A percentile compares a stretch with the other conserved stretches of the same genome.
phyloP scores from a whole-genome alignment of 2,329 filamentous ascomycete species.

The Ophiostoma tasmaniense region DNA sequence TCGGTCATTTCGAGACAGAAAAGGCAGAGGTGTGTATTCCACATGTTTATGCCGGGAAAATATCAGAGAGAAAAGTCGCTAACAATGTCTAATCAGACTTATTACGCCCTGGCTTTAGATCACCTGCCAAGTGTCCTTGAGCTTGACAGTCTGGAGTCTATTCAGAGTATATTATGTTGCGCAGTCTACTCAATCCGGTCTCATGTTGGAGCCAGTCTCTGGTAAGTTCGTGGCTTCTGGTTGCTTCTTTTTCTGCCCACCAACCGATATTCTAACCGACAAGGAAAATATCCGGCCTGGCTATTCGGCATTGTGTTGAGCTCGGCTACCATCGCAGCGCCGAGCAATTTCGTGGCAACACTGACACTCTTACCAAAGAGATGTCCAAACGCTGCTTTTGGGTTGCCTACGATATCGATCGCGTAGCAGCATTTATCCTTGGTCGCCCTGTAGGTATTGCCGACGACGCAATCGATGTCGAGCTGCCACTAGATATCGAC shows the following conservation, averaged over 20 bases:
- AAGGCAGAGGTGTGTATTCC: neutral
- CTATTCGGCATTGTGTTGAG: conserved; percentile 6
- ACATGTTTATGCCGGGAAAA: neutral
- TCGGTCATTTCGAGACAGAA: neutral
- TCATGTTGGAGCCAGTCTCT: conserved; percentile 1
- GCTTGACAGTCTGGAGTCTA: conserved; percentile 6
- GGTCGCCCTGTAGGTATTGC: conserved; percentile 24
- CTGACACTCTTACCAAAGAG: conserved; percentile 20
- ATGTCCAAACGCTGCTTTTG: conserved; percentile 26
- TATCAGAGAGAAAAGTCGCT: neutral
- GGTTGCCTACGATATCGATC: conserved; percentile 25
- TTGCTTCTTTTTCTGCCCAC: no score
- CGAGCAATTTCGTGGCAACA: conserved; percentile 1
- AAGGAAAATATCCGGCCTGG: conserved; percentile 5
- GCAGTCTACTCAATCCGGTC: conserved; percentile 9
- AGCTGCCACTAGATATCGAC: conserved; percentile 24
- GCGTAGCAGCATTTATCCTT: conserved; percentile 22
- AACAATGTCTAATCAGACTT: neutral
- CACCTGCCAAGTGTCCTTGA: conserved; percentile 5
- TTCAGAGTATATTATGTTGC: conserved; percentile 8
- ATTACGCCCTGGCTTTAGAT: conserved; percentile 6
- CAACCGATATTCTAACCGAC: neutral
- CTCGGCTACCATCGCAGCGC: conserved; percentile 8
- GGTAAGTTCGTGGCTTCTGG: neutral
- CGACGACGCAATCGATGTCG: conserved; percentile 18